These are phyloP conservation scores for Beta lomatogona DNA, from an alignment of 179 eudicot genomes.

Conservation along the genomic window DNA sequence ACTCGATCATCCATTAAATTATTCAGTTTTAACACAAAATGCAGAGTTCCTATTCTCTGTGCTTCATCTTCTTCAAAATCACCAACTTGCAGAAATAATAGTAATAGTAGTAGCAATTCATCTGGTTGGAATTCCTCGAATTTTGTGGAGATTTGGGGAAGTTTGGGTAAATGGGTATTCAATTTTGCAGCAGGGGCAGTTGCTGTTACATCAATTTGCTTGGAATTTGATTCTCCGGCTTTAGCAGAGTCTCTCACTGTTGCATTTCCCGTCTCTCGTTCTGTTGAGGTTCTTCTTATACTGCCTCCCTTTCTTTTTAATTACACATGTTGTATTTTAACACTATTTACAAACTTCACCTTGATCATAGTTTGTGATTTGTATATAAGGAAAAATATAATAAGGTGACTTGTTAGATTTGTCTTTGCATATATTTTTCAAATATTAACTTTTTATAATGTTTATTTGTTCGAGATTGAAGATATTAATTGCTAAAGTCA, in stretches of 20 bases:
- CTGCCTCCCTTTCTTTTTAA: no score
- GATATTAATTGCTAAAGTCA: no score
- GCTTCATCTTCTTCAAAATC: conserved; percentile 6
- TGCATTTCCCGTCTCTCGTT: conserved; percentile 87
- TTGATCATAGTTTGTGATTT: no score
- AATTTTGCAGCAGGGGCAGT: conserved; percentile 62
- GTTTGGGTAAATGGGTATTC: conserved; percentile 42
- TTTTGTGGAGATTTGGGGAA: not conserved
- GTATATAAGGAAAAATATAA: no score
- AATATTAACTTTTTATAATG: no score
- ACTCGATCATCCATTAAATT: conserved; percentile 13
- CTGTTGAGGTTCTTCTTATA: conserved; percentile 55
- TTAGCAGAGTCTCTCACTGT: conserved; percentile 80
- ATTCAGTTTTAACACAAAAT: conserved; percentile 27
- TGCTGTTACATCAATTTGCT: conserved; percentile 42
- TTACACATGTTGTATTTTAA: not conserved
- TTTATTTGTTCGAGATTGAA: no score
- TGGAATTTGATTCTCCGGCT: conserved; percentile 56
- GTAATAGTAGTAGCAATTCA: not conserved
- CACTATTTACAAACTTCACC: no score
- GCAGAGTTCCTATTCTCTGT: conserved; percentile 15
- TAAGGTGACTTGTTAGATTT: no score
- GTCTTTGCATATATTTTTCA: no score
- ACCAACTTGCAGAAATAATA: not conserved
- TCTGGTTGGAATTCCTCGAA: not conserved